Percentiles rank a stretch among this genome's conserved stretches.
Evolutionary conservation across 2,329 filamentous ascomycete genomes (phyloP).

Genomic region (Graphilbum fragrans): DNA sequence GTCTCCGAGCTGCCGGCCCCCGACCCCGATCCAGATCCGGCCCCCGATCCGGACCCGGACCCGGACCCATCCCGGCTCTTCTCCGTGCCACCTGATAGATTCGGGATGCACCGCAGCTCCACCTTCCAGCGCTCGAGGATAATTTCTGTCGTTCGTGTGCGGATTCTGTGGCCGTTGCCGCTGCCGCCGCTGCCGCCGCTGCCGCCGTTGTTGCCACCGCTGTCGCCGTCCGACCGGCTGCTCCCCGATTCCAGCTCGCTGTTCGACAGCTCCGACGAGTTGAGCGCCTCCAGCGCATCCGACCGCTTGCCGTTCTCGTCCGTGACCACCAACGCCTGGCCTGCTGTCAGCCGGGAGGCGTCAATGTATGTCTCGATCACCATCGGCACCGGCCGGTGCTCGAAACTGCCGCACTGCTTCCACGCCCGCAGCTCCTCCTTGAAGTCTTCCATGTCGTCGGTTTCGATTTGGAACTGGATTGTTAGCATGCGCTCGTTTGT

Average conservation of each 20-base stretch:
- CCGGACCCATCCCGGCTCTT: not conserved
- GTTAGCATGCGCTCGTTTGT: not conserved
- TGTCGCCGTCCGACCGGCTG: too few relatives aligned
- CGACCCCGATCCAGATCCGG: too few relatives aligned
- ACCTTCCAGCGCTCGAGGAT: slow-evolving; percentile 86
- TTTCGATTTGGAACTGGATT: slow-evolving; percentile 79
- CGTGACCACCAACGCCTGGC: slow-evolving; percentile 75
- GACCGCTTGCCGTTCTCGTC: slow-evolving; percentile 86
- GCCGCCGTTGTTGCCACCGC: slow-evolving; percentile 11
- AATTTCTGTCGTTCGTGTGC: slow-evolving; percentile 45
- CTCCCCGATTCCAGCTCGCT: too few relatives aligned
- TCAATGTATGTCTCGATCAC: slow-evolving; percentile 88
- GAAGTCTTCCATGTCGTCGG: slow-evolving; percentile 85
- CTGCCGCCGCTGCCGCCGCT: slow-evolving; percentile 26
- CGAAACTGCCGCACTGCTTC: slow-evolving; percentile 67
- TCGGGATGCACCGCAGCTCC: slow-evolving; percentile 54
- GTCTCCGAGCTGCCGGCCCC: slow-evolving; percentile 18
- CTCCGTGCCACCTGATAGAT: slow-evolving; percentile 1
- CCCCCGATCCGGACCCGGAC: not conserved
- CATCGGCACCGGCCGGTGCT: slow-evolving; percentile 68
- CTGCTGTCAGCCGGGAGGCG: slow-evolving; percentile 63
- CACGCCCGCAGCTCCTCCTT: slow-evolving; percentile 69
- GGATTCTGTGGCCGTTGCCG: slow-evolving; percentile 8
- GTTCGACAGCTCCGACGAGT: slow-evolving; percentile 44
- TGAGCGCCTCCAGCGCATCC: slow-evolving; percentile 79